phyloP scores from a whole-genome alignment of 2,329 filamentous ascomycete genomes.

The Colletotrichum plurivorum region DNA sequence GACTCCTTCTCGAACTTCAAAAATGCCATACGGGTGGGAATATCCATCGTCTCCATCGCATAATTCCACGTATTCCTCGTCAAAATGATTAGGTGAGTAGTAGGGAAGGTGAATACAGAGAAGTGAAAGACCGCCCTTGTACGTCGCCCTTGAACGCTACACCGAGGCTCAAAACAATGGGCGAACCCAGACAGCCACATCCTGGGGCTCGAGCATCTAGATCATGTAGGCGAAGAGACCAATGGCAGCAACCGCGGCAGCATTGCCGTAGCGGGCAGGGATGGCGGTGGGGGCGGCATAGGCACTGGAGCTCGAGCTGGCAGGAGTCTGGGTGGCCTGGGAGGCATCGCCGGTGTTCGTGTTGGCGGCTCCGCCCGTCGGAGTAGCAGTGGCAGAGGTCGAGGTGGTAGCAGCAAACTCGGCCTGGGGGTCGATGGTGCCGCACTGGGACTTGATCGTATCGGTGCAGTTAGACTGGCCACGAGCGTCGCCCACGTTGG shows the following conservation, averaged over 20 bases:
- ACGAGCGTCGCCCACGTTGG: slow-evolving; percentile 56
- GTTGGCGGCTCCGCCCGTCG: slow-evolving; percentile 13
- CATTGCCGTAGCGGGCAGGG: slow-evolving; percentile 58
- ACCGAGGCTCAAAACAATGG: not conserved
- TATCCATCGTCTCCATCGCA: slow-evolving; percentile 40
- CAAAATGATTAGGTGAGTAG: slow-evolving; percentile 40
- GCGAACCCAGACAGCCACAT: not conserved
- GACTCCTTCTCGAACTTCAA: slow-evolving; percentile 38
- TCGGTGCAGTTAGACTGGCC: slow-evolving; percentile 64
- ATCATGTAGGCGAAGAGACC: slow-evolving; percentile 68
- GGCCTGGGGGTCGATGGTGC: slow-evolving; percentile 49
- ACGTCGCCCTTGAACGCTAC: not conserved
- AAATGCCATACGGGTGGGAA: slow-evolving; percentile 38
- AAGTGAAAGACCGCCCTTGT: slow-evolving; percentile 33
- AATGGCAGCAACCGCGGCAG: slow-evolving; percentile 61
- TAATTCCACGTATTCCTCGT: slow-evolving; percentile 39
- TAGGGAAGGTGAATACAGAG: slow-evolving; percentile 42
- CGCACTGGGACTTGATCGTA: slow-evolving; percentile 64
- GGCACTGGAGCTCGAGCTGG: slow-evolving; percentile 45
- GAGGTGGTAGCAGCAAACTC: slow-evolving; percentile 31
- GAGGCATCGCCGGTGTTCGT: slow-evolving; percentile 28
- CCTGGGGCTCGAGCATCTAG: slow-evolving; percentile 46
- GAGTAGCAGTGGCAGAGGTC: slow-evolving; percentile 37
- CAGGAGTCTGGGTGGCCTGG: slow-evolving; percentile 39
- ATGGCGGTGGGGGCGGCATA: slow-evolving; percentile 60